phyloP scores from a whole-genome alignment of 495 filamentous ascomycete species.

The Penicillium maclennaniae region DNA sequence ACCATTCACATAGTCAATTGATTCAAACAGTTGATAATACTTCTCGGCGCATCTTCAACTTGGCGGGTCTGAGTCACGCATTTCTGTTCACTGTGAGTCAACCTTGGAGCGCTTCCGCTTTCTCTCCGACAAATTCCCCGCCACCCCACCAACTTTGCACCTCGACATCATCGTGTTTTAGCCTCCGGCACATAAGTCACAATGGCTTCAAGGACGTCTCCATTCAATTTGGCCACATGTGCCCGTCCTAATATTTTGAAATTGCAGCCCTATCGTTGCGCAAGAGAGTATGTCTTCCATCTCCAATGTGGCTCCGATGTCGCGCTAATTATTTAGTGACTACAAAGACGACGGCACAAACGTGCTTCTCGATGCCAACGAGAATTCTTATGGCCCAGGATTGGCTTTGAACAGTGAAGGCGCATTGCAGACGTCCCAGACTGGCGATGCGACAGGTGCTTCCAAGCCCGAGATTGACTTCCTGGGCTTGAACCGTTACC shows the following conservation, averaged over 20 bases:
- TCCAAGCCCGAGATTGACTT: slow-evolving; percentile 59
- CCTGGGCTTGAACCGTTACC: slow-evolving; percentile 83
- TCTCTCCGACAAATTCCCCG: slow-evolving; percentile 21
- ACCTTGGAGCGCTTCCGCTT: slow-evolving; percentile 11
- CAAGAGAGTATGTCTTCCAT: slow-evolving; percentile 64
- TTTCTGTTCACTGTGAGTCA: neutral
- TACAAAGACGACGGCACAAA: slow-evolving; percentile 99
- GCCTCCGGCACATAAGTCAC: slow-evolving; percentile 13
- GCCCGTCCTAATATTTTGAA: slow-evolving; percentile 79
- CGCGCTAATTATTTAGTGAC: slow-evolving; percentile 62
- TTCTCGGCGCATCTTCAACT: neutral
- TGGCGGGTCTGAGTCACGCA: slow-evolving; percentile 5
- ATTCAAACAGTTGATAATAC: neutral
- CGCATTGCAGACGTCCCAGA: slow-evolving; percentile 38
- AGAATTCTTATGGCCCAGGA: slow-evolving; percentile 90
- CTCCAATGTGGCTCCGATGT: slow-evolving; percentile 10
- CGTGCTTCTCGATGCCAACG: slow-evolving; percentile 94
- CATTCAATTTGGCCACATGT: slow-evolving; percentile 76
- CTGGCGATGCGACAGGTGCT: slow-evolving; percentile 32
- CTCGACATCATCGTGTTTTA: slow-evolving; percentile 3
- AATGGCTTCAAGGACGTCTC: slow-evolving; percentile 41
- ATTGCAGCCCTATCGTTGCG: slow-evolving; percentile 80
- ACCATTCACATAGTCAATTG: neutral
- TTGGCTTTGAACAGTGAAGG: slow-evolving; percentile 47
- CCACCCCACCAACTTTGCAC: slow-evolving; percentile 23